These are phyloP conservation scores for Apiospora arundinis DNA, from an alignment of 2,329 filamentous ascomycete species.

Conservation along the genomic window DNA sequence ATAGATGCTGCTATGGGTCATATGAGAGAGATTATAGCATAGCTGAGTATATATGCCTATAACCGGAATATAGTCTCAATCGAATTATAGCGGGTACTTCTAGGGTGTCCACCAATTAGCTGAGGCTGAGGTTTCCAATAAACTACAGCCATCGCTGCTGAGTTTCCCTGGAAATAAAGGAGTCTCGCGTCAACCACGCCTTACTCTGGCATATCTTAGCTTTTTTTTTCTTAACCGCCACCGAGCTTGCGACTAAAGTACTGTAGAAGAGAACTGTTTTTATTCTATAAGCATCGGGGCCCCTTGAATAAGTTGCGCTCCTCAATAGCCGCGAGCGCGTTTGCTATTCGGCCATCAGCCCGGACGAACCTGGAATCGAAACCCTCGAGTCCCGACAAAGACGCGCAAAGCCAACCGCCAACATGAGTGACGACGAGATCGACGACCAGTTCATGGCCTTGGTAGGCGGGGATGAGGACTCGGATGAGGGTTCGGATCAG, in stretches of 20 bases:
- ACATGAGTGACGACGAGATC: constrained; percentile 76
- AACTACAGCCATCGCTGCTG: neutral
- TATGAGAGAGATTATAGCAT: neutral
- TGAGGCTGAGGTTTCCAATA: constrained; percentile 17
- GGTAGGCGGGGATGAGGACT: constrained; percentile 76
- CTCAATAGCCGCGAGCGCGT: neutral
- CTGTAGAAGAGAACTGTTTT: neutral
- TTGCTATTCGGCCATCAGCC: constrained; percentile 1
- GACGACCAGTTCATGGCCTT: constrained; percentile 94
- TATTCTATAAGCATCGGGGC: neutral
- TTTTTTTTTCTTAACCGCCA: neutral
- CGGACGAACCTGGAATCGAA: neutral
- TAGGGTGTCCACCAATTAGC: neutral
- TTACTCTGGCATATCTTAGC: neutral
- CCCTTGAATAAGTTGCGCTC: neutral
- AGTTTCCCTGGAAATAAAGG: constrained; percentile 17
- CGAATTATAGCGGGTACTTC: constrained; percentile 2
- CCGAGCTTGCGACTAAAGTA: neutral
- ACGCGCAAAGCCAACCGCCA: constrained; percentile 1
- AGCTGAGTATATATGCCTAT: neutral
- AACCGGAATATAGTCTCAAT: neutral
- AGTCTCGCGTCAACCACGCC: constrained; percentile 4
- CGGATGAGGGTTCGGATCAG: constrained; percentile 61
- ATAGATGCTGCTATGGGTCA: neutral
- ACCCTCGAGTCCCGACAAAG: neutral